These are phyloP conservation scores for Saraca asoca DNA, from an alignment of 331 rosid species.

Conservation along the genomic window DNA sequence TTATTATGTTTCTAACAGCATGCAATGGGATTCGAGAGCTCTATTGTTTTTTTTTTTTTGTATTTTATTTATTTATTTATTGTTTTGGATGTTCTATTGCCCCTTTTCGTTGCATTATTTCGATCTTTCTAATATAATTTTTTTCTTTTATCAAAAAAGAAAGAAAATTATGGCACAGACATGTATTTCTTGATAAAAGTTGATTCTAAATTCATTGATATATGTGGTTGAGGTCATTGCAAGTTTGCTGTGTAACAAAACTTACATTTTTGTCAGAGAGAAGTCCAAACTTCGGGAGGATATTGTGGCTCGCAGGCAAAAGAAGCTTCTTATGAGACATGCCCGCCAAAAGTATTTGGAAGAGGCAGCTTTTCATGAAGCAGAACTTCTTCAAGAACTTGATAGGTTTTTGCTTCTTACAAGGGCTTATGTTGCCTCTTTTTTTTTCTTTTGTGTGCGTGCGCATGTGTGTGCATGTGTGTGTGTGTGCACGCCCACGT, in stretches of 20 bases:
- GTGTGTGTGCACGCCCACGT: too few relatives aligned
- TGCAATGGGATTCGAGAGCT: too few relatives aligned
- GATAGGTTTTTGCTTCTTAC: constrained; percentile 61
- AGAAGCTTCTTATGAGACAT: constrained; percentile 62
- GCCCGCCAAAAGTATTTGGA: constrained; percentile 75
- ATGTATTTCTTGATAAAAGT: background rate
- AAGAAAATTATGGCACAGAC: too few relatives aligned
- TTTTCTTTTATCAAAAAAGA: too few relatives aligned
- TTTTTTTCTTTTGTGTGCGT: constrained; percentile 24
- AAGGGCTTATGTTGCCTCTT: constrained; percentile 27
- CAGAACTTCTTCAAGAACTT: constrained; percentile 81
- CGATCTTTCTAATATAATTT: too few relatives aligned
- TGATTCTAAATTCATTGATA: constrained; percentile 20
- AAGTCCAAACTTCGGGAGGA: constrained; percentile 72
- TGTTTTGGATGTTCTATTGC: too few relatives aligned
- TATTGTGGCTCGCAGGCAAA: constrained; percentile 72
- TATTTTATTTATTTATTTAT: too few relatives aligned
- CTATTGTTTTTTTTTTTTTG: too few relatives aligned
- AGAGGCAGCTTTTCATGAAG: constrained; percentile 72
- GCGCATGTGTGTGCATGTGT: too few relatives aligned
- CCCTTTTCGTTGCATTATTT: too few relatives aligned
- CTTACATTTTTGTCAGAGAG: constrained; percentile 56
- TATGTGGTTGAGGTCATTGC: constrained; percentile 15
- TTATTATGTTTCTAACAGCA: too few relatives aligned
- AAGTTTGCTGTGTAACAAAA: constrained; percentile 9